Percentiles rank a stretch among this genome's conserved stretches.
Conservation (phyloP, 176 grass and related monocot species). For the Oryza nivara region DNA sequence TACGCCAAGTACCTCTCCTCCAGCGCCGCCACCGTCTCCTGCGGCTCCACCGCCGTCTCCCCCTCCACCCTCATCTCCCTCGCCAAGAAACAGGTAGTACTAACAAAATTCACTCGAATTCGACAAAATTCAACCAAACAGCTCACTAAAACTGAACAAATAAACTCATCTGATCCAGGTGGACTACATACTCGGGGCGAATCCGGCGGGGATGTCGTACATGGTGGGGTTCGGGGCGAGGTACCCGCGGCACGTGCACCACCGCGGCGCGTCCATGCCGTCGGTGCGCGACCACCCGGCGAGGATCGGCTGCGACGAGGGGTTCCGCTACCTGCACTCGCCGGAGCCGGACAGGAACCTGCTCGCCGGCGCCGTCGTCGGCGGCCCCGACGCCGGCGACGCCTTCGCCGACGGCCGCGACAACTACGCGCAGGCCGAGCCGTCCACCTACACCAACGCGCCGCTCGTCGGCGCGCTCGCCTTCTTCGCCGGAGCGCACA, state of each 20-base stretch:
- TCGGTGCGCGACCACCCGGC: constrained; percentile 52
- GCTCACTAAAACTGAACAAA: not conserved
- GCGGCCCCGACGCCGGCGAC: constrained; percentile 47
- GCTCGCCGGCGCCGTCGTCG: constrained; percentile 62
- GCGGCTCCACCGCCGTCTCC: constrained; percentile 28
- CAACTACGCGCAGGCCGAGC: constrained; percentile 59
- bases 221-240: constrained; percentile 60
- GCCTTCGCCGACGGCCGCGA: constrained; percentile 48
- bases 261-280: constrained; percentile 62
- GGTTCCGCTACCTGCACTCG: constrained; percentile 60
- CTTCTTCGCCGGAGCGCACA: constrained; percentile 43
- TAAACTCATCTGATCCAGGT: constrained; percentile 39
- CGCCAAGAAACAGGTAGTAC: constrained; percentile 56
- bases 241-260: constrained; percentile 59
- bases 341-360: constrained; percentile 51
- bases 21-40: constrained; percentile 26
- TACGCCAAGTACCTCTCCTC: constrained; percentile 68
- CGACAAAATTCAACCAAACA: not conserved
- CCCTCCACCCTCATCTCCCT: constrained; percentile 53
- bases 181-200: constrained; percentile 70
- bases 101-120: not conserved
- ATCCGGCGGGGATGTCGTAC: constrained; percentile 57
- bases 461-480: constrained; percentile 69
- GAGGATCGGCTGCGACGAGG: constrained; percentile 45
- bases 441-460: constrained; percentile 67